Base-by-base conservation (phyloP, 495 filamentous ascomycete species). In the Polyplosphaeria fusca region DNA sequence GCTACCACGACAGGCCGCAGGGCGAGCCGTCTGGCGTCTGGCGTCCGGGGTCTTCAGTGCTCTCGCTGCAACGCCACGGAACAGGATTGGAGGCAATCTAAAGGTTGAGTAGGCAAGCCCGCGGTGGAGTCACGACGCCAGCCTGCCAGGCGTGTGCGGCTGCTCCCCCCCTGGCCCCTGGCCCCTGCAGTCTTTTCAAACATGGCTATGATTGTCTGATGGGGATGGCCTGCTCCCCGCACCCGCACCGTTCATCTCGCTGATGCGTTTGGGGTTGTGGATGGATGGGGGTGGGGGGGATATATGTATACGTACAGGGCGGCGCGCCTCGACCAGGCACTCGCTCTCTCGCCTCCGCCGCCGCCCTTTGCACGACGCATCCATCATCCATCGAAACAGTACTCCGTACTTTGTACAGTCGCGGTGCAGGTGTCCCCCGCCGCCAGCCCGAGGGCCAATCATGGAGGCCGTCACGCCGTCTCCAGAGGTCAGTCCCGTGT, bases 401-500 rank as follows among this genome's bases (percentile, higher is more conserved):
- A n/a, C n/a, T n/a, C n/a, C n/a, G n/a, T n/a, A n/a, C n/a, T n/a
- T n/a, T n/a, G n/a, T n/a, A n/a, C n/a, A n/a, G n/a, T n/a, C n/a
- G n/a, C n/a, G n/a, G n/a, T n/a, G n/a, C n/a, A n/a, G n/a, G n/a
- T n/a, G n/a, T n/a, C n/a, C n/a, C n/a, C 30, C 45, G 41, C 52
- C 23, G 45, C 32, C 11, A n/a, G 37, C 39, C 51, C 39, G 56
- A 47, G 55, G 43, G 43, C 61, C 61, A 64, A 66, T 63, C 52
- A 66, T 66, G 63, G 58, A 52, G 16, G 38, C 35, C 43, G 55
- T 63, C 30, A 62, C 63, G 26, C 63, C 59, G 5, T 65, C 63
- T 58, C 63, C 63, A 66, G 63, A 63, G 55, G 52, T 62, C 53
- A 65, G 63, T 62, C 63, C 63, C 46, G 58, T 62, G 58, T 66